phyloP scores from a whole-genome alignment of 371 early-diverging fungal genomes.

The Mucor plumbeus region DNA sequence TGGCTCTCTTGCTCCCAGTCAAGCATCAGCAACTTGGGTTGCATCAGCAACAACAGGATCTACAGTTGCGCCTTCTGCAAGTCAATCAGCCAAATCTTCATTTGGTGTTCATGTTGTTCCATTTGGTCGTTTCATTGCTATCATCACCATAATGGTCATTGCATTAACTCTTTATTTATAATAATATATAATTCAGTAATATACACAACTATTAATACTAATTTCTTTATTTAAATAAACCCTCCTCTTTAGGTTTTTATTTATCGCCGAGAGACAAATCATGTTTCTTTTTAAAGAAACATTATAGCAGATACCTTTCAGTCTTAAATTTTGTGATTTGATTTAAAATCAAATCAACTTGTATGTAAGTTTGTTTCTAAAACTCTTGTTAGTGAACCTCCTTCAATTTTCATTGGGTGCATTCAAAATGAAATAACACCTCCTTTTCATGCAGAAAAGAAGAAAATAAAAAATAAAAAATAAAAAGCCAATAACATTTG shows the following conservation, averaged over 20 bases:
- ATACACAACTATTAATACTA: no score
- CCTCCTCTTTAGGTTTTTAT: no score
- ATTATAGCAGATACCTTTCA: not conserved
- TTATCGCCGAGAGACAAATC: not conserved
- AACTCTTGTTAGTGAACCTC: no score
- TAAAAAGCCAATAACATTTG: no score
- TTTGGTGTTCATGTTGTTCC: not conserved
- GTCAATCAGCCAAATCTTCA: slow-evolving; percentile 11
- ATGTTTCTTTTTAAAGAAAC: not conserved
- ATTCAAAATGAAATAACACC: no score
- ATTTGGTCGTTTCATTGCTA: not conserved
- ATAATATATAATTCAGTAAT: not conserved
- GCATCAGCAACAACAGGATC: slow-evolving; percentile 14
- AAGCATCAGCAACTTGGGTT: slow-evolving; percentile 11
- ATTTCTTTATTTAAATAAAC: no score
- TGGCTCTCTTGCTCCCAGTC: slow-evolving; percentile 1
- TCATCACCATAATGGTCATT: not conserved
- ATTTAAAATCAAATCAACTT: no score
- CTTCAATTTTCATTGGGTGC: no score
- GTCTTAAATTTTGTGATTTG: no score
- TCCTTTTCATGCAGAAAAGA: no score
- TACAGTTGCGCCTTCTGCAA: slow-evolving; percentile 12
- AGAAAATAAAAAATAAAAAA: no score
- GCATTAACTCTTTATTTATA: not conserved
- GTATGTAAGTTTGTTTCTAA: no score